These are phyloP conservation scores for Rehmannia glutinosa DNA, from an alignment of 257 asterid genomes.

Conservation along the genomic window DNA sequence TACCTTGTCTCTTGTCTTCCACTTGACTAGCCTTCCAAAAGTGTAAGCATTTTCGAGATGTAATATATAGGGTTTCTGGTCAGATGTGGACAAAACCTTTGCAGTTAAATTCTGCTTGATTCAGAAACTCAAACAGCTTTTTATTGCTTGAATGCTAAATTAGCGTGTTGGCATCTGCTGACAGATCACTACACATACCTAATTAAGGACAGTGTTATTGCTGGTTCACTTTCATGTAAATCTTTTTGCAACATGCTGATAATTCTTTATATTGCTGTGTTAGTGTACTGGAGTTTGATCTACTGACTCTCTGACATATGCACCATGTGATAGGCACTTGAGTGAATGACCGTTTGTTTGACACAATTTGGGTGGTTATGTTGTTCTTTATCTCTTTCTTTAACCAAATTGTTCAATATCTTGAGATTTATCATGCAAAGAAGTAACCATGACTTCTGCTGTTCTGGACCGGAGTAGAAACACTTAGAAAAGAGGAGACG, in stretches of 20 bases:
- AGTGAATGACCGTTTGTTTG: background rate
- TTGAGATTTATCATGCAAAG: slow-evolving; percentile 10
- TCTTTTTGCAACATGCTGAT: background rate
- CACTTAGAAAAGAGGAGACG: too few species aligned
- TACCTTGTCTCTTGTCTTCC: background rate
- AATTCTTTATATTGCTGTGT: slow-evolving; percentile 8
- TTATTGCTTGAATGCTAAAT: too few species aligned
- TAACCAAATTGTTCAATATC: slow-evolving; percentile 7
- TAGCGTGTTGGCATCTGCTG: too few species aligned
- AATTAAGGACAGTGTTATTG: background rate
- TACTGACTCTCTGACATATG: background rate
- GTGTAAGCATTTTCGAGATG: background rate
- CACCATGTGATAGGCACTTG: background rate
- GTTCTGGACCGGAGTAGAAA: too few species aligned
- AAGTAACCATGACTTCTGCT: too few species aligned
- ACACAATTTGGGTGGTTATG: background rate
- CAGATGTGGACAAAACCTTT: background rate
- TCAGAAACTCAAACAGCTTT: background rate
- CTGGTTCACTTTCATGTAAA: background rate
- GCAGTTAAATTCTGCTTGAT: background rate
- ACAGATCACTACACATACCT: too few species aligned
- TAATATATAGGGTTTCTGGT: slow-evolving; percentile 1
- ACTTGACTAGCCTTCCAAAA: background rate
- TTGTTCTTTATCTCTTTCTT: background rate
- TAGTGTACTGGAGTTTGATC: background rate